Conservation (phyloP, 2,329 filamentous ascomycete genomes). For the Daldinia sp. region DNA sequence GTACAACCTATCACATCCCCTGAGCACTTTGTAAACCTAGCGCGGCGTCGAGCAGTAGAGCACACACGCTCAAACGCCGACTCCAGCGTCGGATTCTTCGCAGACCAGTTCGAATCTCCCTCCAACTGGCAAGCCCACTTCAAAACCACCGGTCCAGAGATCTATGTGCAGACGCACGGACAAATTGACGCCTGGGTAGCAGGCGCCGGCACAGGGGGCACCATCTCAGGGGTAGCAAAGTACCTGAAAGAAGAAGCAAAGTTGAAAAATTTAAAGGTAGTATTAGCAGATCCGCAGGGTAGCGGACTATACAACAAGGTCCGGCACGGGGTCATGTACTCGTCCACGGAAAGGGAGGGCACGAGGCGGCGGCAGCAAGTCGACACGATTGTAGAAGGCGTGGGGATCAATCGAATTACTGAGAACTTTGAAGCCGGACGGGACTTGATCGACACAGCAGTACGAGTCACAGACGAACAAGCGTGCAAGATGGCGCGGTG, state of each 20-base stretch:
- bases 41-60: constrained; percentile 78
- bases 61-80: constrained; percentile 72
- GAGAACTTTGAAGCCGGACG: constrained; percentile 90
- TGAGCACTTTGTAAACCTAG: constrained; percentile 94
- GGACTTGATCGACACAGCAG: constrained; percentile 88
- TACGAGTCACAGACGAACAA: constrained; percentile 88
- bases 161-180: constrained; percentile 81
- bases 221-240: constrained; percentile 85
- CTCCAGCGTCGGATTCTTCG: constrained; percentile 86
- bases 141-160: constrained; percentile 87
- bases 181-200: constrained; percentile 88
- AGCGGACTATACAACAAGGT: constrained; percentile 94
- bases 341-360: constrained; percentile 87
- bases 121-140: constrained; percentile 92
- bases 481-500: constrained; percentile 94
- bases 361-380: constrained; percentile 91
- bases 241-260: constrained; percentile 79
- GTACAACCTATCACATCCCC: constrained; percentile 95
- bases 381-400: constrained; percentile 94
- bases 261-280: constrained; percentile 65
- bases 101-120: constrained; percentile 93
- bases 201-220: constrained; percentile 94
- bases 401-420: constrained; percentile 95
- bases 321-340: constrained; percentile 96
- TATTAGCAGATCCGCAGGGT: constrained; percentile 94